Conservation (phyloP, 805 yeast genomes). For the Yamadazyma tumulicola region DNA sequence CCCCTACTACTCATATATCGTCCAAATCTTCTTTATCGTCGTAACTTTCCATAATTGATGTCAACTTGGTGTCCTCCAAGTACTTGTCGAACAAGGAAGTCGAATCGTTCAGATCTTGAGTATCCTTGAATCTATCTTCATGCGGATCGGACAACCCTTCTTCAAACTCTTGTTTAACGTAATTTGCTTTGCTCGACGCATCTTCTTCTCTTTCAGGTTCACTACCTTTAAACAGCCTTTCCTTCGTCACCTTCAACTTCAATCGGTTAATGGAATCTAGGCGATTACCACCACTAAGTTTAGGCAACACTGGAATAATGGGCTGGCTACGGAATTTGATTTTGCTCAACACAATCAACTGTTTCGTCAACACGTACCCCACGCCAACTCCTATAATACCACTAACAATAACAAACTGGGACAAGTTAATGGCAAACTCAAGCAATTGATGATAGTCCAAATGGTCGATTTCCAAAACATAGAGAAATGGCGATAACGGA, state of each 20-base stretch:
- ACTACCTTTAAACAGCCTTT: too few species aligned
- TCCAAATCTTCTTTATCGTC: not conserved
- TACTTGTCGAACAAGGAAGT: slow-evolving; percentile 9
- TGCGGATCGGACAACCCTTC: too few species aligned
- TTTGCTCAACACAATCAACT: slow-evolving; percentile 1
- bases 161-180: too few species aligned
- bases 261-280: too few species aligned
- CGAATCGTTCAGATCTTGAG: too few species aligned
- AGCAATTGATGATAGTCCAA: slow-evolving; percentile 1
- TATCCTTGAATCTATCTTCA: too few species aligned
- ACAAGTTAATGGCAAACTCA: slow-evolving; percentile 8
- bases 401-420: slow-evolving; percentile 11
- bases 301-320: not conserved
- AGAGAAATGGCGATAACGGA: slow-evolving; percentile 7
- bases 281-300: too few species aligned
- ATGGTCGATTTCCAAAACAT: slow-evolving; percentile 9
- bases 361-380: slow-evolving; percentile 7
- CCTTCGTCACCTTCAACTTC: too few species aligned
- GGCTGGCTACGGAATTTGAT: not conserved
- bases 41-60: slow-evolving; percentile 5
- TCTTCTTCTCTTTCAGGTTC: too few species aligned
- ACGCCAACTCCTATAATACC: slow-evolving; percentile 6
- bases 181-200: too few species aligned
- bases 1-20: not conserved
- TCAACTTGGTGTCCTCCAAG: slow-evolving; percentile 9